Conservation (phyloP, 306 rosid species). For the Spatholobus suberectus region DNA sequence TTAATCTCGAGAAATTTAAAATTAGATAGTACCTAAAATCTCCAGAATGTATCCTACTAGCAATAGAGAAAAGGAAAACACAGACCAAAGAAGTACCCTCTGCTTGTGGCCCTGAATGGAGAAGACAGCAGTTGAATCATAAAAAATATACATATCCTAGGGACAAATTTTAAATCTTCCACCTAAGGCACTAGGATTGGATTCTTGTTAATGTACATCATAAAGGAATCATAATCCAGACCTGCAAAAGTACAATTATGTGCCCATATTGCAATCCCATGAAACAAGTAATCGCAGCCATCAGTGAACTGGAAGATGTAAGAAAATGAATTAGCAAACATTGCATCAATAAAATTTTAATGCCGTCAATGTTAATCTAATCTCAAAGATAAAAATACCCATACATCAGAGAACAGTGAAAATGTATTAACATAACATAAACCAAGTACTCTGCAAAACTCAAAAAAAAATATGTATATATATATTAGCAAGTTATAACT, state of each 20-base stretch:
- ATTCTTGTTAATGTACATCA: slow-evolving; percentile 21
- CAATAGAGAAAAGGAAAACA: slow-evolving; percentile 60
- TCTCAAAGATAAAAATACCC: background rate
- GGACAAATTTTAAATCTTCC: slow-evolving; percentile 21
- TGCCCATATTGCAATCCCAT: slow-evolving; percentile 77
- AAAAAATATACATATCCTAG: slow-evolving; percentile 18
- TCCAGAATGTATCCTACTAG: slow-evolving; percentile 60
- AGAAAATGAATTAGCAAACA: slow-evolving; percentile 44
- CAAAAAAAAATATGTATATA: no score
- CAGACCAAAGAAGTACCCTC: slow-evolving; percentile 64
- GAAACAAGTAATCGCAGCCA: slow-evolving; percentile 82
- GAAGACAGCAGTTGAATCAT: slow-evolving; percentile 33
- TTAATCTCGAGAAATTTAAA: slow-evolving; percentile 21
- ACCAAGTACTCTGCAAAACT: slow-evolving; percentile 13
- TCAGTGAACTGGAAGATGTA: slow-evolving; percentile 68
- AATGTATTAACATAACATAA: slow-evolving; percentile 2
- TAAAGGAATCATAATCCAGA: slow-evolving; percentile 32
- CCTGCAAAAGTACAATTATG: slow-evolving; percentile 70
- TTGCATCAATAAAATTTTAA: slow-evolving; percentile 15
- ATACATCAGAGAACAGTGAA: background rate
- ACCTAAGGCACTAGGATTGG: slow-evolving; percentile 4
- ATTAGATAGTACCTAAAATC: slow-evolving; percentile 60
- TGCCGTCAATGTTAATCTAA: slow-evolving; percentile 18
- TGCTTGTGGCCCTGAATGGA: slow-evolving; percentile 63
- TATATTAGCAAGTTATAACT: no score